These are phyloP conservation scores for Gyromitra esculenta DNA, from an alignment of 2,329 filamentous ascomycete genomes.

Conservation along the genomic window DNA sequence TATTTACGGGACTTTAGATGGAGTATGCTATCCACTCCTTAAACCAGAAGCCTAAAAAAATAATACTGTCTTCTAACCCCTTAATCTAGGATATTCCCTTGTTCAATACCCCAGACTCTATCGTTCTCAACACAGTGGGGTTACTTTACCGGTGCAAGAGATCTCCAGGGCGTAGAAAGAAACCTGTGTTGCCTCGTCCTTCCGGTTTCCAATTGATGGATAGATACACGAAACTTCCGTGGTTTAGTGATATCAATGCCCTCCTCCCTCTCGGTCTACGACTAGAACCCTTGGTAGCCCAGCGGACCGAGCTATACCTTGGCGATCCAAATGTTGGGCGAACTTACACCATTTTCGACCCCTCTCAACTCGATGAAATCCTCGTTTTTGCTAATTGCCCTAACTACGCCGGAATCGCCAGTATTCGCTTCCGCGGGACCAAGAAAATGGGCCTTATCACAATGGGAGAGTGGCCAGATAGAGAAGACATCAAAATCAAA, in stretches of 20 bases:
- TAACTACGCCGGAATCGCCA: conserved; percentile 37
- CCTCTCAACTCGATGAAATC: conserved; percentile 49
- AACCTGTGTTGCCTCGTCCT: conserved; percentile 10
- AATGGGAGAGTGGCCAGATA: conserved; percentile 53
- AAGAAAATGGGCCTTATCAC: conserved; percentile 51
- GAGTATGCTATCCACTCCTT: conserved; percentile 15
- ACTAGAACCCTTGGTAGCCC: conserved; percentile 36
- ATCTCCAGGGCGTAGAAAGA: background rate
- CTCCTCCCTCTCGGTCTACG: conserved; percentile 29
- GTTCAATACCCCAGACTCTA: conserved; percentile 14
- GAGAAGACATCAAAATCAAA: conserved; percentile 47
- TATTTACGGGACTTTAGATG: conserved; percentile 51
- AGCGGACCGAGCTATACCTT: conserved; percentile 38
- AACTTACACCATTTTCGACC: conserved; percentile 50
- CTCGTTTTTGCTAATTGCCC: conserved; percentile 43
- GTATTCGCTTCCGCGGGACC: conserved; percentile 51
- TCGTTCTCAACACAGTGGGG: conserved; percentile 40
- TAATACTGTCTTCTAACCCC: conserved; percentile 20
- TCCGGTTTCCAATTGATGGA: conserved; percentile 38
- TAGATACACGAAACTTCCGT: conserved; percentile 38
- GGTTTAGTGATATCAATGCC: conserved; percentile 44
- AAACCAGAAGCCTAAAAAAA: background rate
- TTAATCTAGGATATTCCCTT: conserved; percentile 14
- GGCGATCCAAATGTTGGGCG: conserved; percentile 27
- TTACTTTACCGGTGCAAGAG: conserved; percentile 37